Evolutionary conservation across 2,329 filamentous ascomycete species (phyloP).

Genomic region (Verticillium longisporum): DNA sequence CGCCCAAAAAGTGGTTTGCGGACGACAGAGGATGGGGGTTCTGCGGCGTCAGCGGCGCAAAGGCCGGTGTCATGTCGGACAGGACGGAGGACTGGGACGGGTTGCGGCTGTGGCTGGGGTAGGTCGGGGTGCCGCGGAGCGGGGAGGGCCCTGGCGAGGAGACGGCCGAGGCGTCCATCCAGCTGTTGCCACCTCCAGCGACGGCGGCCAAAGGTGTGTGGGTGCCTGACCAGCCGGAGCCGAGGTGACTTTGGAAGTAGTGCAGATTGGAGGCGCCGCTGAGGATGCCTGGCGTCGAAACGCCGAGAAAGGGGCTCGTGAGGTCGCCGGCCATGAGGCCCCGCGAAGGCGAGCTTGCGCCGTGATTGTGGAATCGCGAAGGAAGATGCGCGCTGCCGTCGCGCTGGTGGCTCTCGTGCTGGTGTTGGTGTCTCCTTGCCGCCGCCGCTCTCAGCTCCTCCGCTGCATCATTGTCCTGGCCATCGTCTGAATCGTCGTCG

Average conservation of each 20-base stretch:
- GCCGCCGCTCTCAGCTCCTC: conserved; percentile 18
- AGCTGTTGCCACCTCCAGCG: conserved; percentile 39
- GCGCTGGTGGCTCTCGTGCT: conserved; percentile 16
- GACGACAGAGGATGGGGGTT: background rate
- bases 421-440: background rate
- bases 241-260: conserved; percentile 76
- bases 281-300: conserved; percentile 56
- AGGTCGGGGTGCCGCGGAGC: conserved; percentile 10
- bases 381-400: conserved; percentile 19
- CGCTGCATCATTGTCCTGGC: conserved; percentile 23
- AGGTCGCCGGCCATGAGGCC: conserved; percentile 28
- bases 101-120: conserved; percentile 32
- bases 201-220: conserved; percentile 76
- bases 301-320: conserved; percentile 50
- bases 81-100: conserved; percentile 40
- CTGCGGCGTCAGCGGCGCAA: conserved; percentile 30
- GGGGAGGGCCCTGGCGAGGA: conserved; percentile 6
- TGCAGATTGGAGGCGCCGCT: conserved; percentile 71
- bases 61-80: background rate
- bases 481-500: conserved; percentile 37
- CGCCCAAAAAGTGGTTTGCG: conserved; percentile 29
- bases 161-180: conserved; percentile 7
- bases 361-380: conserved; percentile 8
- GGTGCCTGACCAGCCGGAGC: conserved; percentile 63
- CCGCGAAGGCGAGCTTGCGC: conserved; percentile 8